Conservation (phyloP, 2,329 filamentous ascomycete species). For the Epichloe uncinata region DNA sequence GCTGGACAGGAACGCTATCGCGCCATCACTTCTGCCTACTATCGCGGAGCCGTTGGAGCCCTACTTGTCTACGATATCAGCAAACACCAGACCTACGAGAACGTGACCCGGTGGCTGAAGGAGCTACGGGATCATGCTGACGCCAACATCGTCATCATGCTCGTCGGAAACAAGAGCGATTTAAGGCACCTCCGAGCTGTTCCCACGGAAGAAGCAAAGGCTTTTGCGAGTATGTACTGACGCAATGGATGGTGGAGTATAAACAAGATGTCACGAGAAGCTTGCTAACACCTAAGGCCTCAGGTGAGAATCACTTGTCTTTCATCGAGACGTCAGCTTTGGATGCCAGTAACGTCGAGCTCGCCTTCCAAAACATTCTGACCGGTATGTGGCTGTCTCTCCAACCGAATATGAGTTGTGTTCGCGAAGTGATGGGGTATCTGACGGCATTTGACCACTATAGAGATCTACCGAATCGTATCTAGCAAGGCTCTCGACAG, state of each 20-base stretch:
- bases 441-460: constrained; percentile 4
- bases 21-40: constrained; percentile 98
- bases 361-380: constrained; percentile 98
- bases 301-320: constrained; percentile 93
- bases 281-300: constrained; percentile 5
- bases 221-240: constrained; percentile 69
- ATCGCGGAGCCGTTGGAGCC: constrained; percentile 91
- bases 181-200: constrained; percentile 95
- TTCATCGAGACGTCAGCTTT: constrained; percentile 99
- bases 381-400: constrained; percentile 53
- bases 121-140: constrained; percentile 96
- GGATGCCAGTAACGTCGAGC: constrained; percentile 96
- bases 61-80: constrained; percentile 98
- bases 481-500: constrained; percentile 94
- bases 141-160: constrained; percentile 98
- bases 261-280: background rate
- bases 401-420: background rate
- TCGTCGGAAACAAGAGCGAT: constrained; percentile 99
- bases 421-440: background rate
- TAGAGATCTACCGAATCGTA: constrained; percentile 99
- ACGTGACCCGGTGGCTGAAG: constrained; percentile 97
- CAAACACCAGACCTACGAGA: constrained; percentile 99
- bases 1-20: constrained; percentile 98
- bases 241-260: background rate
- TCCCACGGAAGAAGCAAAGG: constrained; percentile 93